Evolutionary conservation across 148 eudicot genomes (phyloP).

Genomic region (Vaccinium macrocarpon): DNA sequence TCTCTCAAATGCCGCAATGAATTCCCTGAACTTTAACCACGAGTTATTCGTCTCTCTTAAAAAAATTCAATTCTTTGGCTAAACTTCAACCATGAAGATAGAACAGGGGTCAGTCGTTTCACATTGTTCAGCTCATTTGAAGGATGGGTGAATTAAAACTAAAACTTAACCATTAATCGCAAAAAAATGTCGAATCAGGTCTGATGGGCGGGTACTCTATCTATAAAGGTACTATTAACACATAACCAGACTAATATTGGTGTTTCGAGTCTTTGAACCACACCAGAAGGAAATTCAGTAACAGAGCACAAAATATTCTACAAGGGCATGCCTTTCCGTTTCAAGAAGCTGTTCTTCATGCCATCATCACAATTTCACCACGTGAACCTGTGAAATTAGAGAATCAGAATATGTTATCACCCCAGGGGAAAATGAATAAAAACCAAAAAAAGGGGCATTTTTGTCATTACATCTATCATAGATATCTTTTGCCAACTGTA

Average conservation of each 20-base stretch:
- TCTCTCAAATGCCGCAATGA: neutral
- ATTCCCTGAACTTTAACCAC: neutral
- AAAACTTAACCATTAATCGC: neutral
- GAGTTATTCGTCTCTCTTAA: no score
- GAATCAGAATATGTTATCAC: neutral
- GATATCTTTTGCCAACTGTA: conserved; percentile 59
- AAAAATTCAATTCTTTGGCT: no score
- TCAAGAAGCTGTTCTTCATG: conserved; percentile 12
- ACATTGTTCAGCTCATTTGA: no score
- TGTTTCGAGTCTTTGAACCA: neutral
- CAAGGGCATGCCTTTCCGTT: neutral
- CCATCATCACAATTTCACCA: conserved; percentile 40
- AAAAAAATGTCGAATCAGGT: neutral
- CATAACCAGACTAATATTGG: neutral
- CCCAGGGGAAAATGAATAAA: neutral
- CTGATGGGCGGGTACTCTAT: neutral
- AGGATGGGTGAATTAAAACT: neutral
- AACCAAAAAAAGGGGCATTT: neutral
- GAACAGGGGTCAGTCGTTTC: no score
- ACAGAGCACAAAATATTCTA: neutral
- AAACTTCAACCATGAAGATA: no score
- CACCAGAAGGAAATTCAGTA: neutral
- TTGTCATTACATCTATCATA: conserved; percentile 52
- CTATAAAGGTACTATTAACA: neutral
- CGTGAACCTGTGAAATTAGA: conserved; percentile 36